Evolutionary conservation across 306 rosid species (phyloP).

Genomic region (Malus asiatica): DNA sequence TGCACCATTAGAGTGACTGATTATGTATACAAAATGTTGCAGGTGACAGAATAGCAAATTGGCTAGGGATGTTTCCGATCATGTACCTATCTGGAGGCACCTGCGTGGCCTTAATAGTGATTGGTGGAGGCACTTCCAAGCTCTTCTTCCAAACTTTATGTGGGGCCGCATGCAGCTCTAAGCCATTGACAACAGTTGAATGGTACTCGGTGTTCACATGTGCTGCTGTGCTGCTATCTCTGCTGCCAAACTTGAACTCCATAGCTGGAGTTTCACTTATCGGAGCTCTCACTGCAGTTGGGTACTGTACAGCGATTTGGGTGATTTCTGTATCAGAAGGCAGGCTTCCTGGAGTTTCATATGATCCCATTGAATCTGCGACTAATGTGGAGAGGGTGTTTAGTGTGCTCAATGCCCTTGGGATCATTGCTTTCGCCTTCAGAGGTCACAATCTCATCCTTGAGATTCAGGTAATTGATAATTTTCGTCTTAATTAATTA

Average conservation of each 20-base stretch:
- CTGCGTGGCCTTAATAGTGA: slow-evolving; percentile 27
- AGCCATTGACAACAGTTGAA: slow-evolving; percentile 30
- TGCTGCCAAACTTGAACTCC: slow-evolving; percentile 49
- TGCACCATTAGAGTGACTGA: neutral
- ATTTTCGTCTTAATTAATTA: neutral
- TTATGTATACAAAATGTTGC: neutral
- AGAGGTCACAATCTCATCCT: slow-evolving; percentile 56
- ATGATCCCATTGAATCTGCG: slow-evolving; percentile 5
- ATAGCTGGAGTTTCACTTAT: slow-evolving; percentile 42
- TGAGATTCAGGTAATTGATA: slow-evolving; percentile 43
- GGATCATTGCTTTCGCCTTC: slow-evolving; percentile 49
- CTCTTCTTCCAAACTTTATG: slow-evolving; percentile 31
- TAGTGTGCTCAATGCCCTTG: slow-evolving; percentile 37
- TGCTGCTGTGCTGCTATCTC: slow-evolving; percentile 35
- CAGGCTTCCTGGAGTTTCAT: slow-evolving; percentile 29
- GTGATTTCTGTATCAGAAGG: slow-evolving; percentile 31
- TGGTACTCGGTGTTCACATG: slow-evolving; percentile 44
- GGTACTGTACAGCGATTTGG: slow-evolving; percentile 40
- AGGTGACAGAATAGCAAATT: slow-evolving; percentile 27
- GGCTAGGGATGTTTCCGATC: slow-evolving; percentile 26
- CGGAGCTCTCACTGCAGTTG: slow-evolving; percentile 42
- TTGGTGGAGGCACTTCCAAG: slow-evolving; percentile 36
- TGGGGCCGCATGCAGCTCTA: slow-evolving; percentile 19
- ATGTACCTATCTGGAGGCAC: slow-evolving; percentile 41
- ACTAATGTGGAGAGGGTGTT: slow-evolving; percentile 14